Evolutionary conservation across 495 filamentous ascomycete species (phyloP).

Genomic region (Penicilliopsis zonata): DNA sequence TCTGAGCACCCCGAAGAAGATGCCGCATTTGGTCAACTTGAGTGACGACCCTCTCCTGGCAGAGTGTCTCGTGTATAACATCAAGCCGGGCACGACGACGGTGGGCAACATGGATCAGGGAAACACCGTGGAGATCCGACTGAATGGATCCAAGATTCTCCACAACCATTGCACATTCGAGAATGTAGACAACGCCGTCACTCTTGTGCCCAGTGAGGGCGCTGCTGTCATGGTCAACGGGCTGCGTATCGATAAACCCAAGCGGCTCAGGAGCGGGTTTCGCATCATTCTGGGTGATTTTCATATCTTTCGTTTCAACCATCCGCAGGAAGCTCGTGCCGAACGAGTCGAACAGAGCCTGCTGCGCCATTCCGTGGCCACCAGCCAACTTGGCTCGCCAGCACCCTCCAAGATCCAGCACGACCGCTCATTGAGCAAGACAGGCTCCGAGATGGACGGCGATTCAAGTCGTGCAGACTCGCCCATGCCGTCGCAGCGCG

Average conservation of each 20-base stretch:
- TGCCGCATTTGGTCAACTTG: constrained; percentile 97
- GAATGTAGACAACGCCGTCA: constrained; percentile 82
- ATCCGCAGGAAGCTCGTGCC: constrained; percentile 88
- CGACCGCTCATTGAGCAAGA: constrained; percentile 63
- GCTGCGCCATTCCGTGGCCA: constrained; percentile 78
- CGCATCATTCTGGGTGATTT: constrained; percentile 96
- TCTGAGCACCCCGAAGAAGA: constrained; percentile 92
- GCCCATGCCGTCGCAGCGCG: constrained; percentile 52
- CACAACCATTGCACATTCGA: constrained; percentile 90
- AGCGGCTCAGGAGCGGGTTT: constrained; percentile 77
- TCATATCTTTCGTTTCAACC: constrained; percentile 98
- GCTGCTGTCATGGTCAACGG: constrained; percentile 98
- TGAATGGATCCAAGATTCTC: constrained; percentile 89
- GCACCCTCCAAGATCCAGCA: constrained; percentile 61
- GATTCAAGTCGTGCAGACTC: constrained; percentile 67
- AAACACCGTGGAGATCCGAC: constrained; percentile 71
- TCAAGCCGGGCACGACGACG: constrained; percentile 87
- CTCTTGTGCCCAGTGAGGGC: constrained; percentile 73
- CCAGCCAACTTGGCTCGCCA: constrained; percentile 64
- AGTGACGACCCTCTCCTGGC: constrained; percentile 92
- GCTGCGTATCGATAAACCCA: constrained; percentile 69
- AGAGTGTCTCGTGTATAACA: constrained; percentile 96
- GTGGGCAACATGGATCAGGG: constrained; percentile 85
- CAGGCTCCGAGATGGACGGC: constrained; percentile 56
- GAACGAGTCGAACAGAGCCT: constrained; percentile 85